phyloP scores from a whole-genome alignment of 352 stramenopile genomes.

The Phytophthora macrochlamydospora region DNA sequence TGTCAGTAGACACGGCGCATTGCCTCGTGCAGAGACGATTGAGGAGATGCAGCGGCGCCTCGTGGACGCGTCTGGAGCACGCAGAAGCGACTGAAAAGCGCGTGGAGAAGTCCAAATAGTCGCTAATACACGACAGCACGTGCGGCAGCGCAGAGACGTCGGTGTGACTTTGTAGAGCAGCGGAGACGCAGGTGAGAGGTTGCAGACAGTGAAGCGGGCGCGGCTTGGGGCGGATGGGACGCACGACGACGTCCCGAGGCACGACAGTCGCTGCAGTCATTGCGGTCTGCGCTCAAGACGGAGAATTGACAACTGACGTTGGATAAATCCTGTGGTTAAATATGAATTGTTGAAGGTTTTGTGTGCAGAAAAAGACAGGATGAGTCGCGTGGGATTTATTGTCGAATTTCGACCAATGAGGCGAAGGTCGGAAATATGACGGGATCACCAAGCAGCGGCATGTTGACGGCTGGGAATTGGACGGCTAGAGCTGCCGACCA shows the following conservation, averaged over 20 bases:
- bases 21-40: slow-evolving; percentile 17
- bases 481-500: background rate
- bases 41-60: slow-evolving; percentile 28
- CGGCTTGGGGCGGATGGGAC: background rate
- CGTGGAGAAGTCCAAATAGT: slow-evolving; percentile 28
- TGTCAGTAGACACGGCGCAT: background rate
- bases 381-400: background rate
- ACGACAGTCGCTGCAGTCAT: background rate
- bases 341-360: background rate
- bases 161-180: slow-evolving; percentile 12
- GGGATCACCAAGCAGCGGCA: background rate
- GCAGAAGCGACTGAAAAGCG: slow-evolving; percentile 24
- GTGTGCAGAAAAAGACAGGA: background rate
- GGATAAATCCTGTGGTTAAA: background rate
- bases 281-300: background rate
- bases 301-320: slow-evolving; percentile 2
- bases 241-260: background rate
- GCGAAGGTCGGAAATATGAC: background rate
- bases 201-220: slow-evolving; percentile 10
- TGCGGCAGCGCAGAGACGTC: slow-evolving; percentile 32
- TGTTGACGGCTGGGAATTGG: background rate
- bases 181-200: slow-evolving; percentile 14
- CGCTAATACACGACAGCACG: slow-evolving; percentile 22
- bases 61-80: slow-evolving; percentile 10
- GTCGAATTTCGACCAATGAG: background rate